phyloP scores from a whole-genome alignment of 129 eudicot species.

The Flaveria sonorensis region DNA sequence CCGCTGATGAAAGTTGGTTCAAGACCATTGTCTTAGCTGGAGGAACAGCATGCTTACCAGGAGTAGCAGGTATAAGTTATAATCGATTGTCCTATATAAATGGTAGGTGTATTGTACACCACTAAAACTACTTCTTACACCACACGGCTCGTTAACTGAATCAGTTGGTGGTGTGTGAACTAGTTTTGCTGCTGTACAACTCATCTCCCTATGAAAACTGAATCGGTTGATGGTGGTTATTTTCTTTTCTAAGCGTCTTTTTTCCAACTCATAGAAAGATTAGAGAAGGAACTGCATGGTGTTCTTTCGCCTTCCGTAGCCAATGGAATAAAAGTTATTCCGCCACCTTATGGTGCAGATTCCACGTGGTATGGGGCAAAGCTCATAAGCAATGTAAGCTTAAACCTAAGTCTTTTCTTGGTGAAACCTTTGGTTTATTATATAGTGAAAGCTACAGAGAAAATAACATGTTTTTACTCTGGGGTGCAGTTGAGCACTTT shows the following conservation, averaged over 20 bases:
- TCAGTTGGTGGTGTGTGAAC: background rate
- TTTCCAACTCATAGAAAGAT: background rate
- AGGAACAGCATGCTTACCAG: conserved; percentile 91
- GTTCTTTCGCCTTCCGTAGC: background rate
- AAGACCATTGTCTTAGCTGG: conserved; percentile 88
- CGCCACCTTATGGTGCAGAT: conserved; percentile 10
- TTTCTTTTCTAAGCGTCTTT: background rate
- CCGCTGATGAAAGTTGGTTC: conserved; percentile 71
- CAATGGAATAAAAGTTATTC: conserved; percentile 8
- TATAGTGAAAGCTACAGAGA: background rate
- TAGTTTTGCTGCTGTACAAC: background rate
- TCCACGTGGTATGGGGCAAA: conserved; percentile 13
- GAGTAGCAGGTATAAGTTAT: conserved; percentile 66
- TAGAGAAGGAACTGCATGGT: conserved; percentile 11
- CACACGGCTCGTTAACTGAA: background rate
- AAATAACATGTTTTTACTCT: background rate
- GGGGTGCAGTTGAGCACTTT: conserved; percentile 81
- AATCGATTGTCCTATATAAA: background rate
- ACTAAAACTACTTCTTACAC: background rate
- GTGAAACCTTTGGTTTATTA: background rate
- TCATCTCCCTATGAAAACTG: background rate
- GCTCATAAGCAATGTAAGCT: conserved; percentile 15
- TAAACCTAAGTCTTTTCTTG: background rate
- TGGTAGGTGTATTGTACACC: background rate
- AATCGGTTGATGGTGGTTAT: background rate